These are phyloP conservation scores for Carex parvula DNA, from an alignment of 176 grass and related monocot genomes.

Conservation along the genomic window DNA sequence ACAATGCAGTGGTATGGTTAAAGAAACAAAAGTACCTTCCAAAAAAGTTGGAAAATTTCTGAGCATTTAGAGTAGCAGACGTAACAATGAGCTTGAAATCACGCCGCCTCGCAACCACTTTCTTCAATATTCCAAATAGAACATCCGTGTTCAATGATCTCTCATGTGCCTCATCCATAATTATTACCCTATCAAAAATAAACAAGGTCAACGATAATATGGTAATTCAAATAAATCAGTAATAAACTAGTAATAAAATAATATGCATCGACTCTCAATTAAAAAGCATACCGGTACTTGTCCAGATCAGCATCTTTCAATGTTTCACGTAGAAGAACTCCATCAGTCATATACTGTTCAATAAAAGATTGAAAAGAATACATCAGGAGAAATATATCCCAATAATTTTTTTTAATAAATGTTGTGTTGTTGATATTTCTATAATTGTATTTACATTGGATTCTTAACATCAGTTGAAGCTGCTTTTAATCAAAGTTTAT, in stretches of 20 bases:
- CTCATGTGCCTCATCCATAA: slow-evolving; percentile 99
- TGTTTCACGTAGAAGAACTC: slow-evolving; percentile 94
- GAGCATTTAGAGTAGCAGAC: slow-evolving; percentile 84
- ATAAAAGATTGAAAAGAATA: neutral
- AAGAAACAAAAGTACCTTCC: slow-evolving; percentile 57
- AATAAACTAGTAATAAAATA: neutral
- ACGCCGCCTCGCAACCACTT: slow-evolving; percentile 42
- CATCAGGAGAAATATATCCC: slow-evolving; percentile 11
- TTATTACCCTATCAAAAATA: slow-evolving; percentile 59
- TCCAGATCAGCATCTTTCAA: slow-evolving; percentile 94
- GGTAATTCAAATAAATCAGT: slow-evolving; percentile 8
- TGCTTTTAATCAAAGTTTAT: slow-evolving; percentile 9
- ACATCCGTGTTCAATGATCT: slow-evolving; percentile 53
- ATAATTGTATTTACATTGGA: slow-evolving; percentile 1
- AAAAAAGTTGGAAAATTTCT: slow-evolving; percentile 98
- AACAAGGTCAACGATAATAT: slow-evolving; percentile 18
- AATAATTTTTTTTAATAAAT: slow-evolving; percentile 1
- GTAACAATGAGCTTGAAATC: slow-evolving; percentile 53
- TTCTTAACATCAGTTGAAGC: slow-evolving; percentile 15
- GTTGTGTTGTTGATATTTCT: slow-evolving; percentile 9
- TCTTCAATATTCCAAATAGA: slow-evolving; percentile 46
- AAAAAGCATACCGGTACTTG: slow-evolving; percentile 77
- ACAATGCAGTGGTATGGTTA: neutral
- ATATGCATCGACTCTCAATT: slow-evolving; percentile 3
- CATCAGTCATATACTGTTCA: slow-evolving; percentile 99